Conservation (phyloP, 2,329 filamentous ascomycete species). For the Pseudovirgaria hyperparasitica region DNA sequence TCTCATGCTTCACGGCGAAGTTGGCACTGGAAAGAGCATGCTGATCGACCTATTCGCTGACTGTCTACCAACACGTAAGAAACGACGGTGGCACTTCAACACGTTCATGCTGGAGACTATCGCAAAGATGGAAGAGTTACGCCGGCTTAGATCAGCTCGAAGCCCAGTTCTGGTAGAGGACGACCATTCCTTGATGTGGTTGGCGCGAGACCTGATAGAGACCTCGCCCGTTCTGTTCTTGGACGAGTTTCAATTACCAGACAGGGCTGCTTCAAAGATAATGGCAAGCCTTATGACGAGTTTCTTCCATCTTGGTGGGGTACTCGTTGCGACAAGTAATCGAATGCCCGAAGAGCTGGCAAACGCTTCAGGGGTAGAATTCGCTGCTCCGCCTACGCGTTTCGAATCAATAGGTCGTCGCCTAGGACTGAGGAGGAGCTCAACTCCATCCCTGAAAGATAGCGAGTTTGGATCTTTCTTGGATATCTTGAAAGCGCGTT, state of each 20-base stretch:
- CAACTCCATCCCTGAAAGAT: constrained; percentile 29
- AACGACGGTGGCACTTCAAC: constrained; percentile 71
- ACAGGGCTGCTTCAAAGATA: constrained; percentile 65
- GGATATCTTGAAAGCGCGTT: constrained; percentile 62
- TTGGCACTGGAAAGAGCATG: constrained; percentile 76
- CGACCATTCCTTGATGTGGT: constrained; percentile 58
- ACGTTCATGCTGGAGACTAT: constrained; percentile 74
- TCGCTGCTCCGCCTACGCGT: constrained; percentile 40
- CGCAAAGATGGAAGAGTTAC: constrained; percentile 55
- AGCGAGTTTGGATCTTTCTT: constrained; percentile 68
- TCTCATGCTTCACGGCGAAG: constrained; percentile 66
- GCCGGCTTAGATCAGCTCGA: constrained; percentile 25
- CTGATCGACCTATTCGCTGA: constrained; percentile 73
- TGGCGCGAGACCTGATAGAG: constrained; percentile 64
- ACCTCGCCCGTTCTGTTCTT: constrained; percentile 66
- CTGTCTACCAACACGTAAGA: constrained; percentile 58
- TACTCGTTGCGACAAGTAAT: constrained; percentile 69
- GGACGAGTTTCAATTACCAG: constrained; percentile 74
- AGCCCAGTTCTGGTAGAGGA: constrained; percentile 21
- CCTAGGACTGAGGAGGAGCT: constrained; percentile 27
- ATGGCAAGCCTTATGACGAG: constrained; percentile 64
- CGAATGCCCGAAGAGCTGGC: constrained; percentile 72
- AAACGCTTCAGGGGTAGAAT: constrained; percentile 61
- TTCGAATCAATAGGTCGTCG: constrained; percentile 37
- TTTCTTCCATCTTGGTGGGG: constrained; percentile 73